Evolutionary conservation across 192 early-diverging fungal genomes (phyloP), one percentile per base, ranked within the genome.

Genomic region (Coemansia sp.): DNA sequence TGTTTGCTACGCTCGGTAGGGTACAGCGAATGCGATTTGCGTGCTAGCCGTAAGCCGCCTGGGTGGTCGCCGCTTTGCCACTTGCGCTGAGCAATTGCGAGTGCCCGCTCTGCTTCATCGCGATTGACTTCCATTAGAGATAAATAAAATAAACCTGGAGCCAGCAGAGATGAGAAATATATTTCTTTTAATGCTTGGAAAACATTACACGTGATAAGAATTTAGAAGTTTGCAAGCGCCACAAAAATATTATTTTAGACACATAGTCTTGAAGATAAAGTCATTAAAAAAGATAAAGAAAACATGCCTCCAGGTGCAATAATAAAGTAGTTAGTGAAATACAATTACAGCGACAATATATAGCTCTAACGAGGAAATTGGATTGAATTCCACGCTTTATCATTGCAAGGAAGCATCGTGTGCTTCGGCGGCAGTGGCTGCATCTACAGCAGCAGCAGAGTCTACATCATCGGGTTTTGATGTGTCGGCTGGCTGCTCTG

Each of bases 41-140:
- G 84, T 3, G 90, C 86, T 57, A 96, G 87, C 65, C 90, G 91
- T n/a, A 89, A 53, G 0, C 94, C 93, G 6, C 79, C 68, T 3
- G 70, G 63, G 50, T 69, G 78, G 74, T 96, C 89, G 10, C 87
- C 89, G 4, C 50, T 60, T 18, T 60, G 61, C 67, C 81, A 85
- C 53, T 91, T 86, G 13, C 71, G 64, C 53, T 87, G 88, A 8
- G 92, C 93, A 60, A 94, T 88, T 4, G 78, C 50, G 0, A 97
- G 67, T 41, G 91, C 90, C 5, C 88, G 73, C 15, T 76, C 31
- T 5, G 95, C 95, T 61, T 94, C 93, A 60, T 96, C 95, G 57
- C 84, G 85, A 73, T 97, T 97, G 59, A 83, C 82, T 58, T 89
- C 87, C 87, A 90, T 91, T 53, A 40, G 19, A 56, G 16, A 11